phyloP scores from a whole-genome alignment of 2,329 filamentous ascomycete species.

The Dactylellina haptotyla region DNA sequence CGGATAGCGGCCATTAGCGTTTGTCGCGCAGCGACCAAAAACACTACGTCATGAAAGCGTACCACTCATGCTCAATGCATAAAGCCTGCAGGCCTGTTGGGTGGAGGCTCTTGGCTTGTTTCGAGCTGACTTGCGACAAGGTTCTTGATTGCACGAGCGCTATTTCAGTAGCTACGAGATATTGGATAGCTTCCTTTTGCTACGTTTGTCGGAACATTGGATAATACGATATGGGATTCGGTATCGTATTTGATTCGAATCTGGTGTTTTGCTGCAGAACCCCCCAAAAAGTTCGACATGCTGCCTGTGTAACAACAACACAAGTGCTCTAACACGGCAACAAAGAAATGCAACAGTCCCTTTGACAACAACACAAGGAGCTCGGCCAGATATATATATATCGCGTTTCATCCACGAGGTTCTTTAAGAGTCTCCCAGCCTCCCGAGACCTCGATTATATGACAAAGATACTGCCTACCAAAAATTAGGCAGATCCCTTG shows the following conservation, averaged over 20 bases:
- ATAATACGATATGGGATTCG: no score
- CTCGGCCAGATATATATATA: neutral
- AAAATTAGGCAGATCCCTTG: no score
- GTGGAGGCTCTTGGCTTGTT: slow-evolving; percentile 24
- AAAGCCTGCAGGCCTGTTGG: no score
- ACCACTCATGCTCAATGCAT: neutral
- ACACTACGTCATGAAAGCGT: slow-evolving; percentile 32
- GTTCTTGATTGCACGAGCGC: neutral
- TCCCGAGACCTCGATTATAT: neutral
- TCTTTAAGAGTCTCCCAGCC: neutral
- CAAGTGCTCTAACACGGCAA: neutral
- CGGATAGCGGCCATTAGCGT: slow-evolving; percentile 27
- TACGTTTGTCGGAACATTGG: neutral
- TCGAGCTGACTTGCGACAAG: neutral
- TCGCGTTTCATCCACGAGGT: neutral
- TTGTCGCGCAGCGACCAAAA: neutral
- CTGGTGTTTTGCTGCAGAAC: neutral
- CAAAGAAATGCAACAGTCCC: slow-evolving; percentile 32
- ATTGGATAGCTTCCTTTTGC: neutral
- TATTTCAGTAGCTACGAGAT: neutral
- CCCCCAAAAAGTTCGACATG: neutral
- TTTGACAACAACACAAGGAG: slow-evolving; percentile 23
- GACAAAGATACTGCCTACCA: neutral
- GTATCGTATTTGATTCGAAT: neutral
- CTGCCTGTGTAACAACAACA: slow-evolving; percentile 4